These are phyloP conservation scores for Ambrosia artemisiifolia DNA, from an alignment of 129 eudicot genomes.

Conservation along the genomic window DNA sequence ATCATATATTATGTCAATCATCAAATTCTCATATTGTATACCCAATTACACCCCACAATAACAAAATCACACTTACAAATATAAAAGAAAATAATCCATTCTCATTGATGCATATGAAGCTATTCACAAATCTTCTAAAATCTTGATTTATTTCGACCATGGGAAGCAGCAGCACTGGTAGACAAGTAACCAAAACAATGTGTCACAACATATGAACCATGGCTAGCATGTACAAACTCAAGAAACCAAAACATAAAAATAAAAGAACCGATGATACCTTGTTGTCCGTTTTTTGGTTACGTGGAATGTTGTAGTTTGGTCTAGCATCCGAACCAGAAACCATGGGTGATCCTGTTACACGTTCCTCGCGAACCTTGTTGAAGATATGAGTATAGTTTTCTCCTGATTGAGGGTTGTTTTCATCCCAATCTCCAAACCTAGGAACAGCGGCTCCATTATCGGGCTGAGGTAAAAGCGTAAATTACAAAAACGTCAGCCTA, in stretches of 20 bases:
- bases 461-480: conserved; percentile 39
- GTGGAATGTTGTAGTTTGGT: conserved; percentile 35
- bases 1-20: conserved; percentile 15
- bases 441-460: conserved; percentile 74
- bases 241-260: neutral
- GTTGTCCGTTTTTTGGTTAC: conserved; percentile 21
- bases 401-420: conserved; percentile 58
- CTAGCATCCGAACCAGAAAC: conserved; percentile 23
- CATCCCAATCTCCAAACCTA: conserved; percentile 76
- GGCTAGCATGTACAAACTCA: neutral
- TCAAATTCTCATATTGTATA: conserved; percentile 28
- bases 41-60: conserved; percentile 23
- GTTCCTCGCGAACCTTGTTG: conserved; percentile 57
- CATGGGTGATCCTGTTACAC: conserved; percentile 34
- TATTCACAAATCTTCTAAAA: conserved; percentile 39
- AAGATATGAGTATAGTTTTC: conserved; percentile 68
- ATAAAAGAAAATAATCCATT: conserved; percentile 22
- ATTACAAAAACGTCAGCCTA: neutral
- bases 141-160: conserved; percentile 37
- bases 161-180: conserved; percentile 38
- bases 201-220: neutral
- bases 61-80: conserved; percentile 36
- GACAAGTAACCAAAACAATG: neutral
- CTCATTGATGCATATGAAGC: conserved; percentile 19
- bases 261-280: conserved; percentile 30